Percentiles rank a stretch among this genome's conserved stretches.
Evolutionary conservation across 1,139 yeast genomes (phyloP).

Genomic region (Candida tetrigidarum): DNA sequence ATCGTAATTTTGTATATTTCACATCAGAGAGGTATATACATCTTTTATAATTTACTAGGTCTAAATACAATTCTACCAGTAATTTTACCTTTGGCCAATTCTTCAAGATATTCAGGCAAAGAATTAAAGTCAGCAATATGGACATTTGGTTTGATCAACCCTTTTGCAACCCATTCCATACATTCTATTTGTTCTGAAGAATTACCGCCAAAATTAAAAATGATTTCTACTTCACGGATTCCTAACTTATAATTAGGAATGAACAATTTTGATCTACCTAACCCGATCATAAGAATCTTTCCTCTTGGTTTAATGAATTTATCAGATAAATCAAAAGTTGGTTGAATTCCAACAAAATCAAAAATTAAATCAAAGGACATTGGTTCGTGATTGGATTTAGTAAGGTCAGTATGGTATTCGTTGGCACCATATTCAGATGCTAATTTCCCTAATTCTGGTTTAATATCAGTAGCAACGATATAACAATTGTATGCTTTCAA

Average conservation of each 20-base stretch:
- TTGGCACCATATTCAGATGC: constrained; percentile 47
- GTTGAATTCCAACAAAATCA: constrained; percentile 51
- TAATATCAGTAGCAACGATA: constrained; percentile 45
- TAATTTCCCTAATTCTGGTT: constrained; percentile 29
- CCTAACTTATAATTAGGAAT: constrained; percentile 42
- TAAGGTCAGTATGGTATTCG: constrained; percentile 42
- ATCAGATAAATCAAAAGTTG: constrained; percentile 38
- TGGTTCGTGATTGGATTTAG: constrained; percentile 28
- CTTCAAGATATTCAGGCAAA: constrained; percentile 39
- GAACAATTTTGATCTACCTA: constrained; percentile 38
- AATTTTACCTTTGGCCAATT: constrained; percentile 42
- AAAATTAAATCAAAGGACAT: constrained; percentile 44
- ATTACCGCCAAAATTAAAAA: constrained; percentile 52
- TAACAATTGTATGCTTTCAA: constrained; percentile 43
- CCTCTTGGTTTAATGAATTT: constrained; percentile 41
- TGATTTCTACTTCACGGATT: constrained; percentile 44
- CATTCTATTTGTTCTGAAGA: constrained; percentile 48
- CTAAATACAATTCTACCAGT: constrained; percentile 50
- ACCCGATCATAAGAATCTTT: constrained; percentile 48
- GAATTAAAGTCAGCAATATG: constrained; percentile 35
- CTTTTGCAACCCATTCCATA: constrained; percentile 47
- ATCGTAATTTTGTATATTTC: too few relatives aligned
- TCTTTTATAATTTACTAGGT: constrained; percentile 24
- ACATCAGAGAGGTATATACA: too few relatives aligned
- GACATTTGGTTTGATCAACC: constrained; percentile 44